Base-by-base conservation (phyloP, 208 protist genomes). In the Leishmania lainsoni region DNA sequence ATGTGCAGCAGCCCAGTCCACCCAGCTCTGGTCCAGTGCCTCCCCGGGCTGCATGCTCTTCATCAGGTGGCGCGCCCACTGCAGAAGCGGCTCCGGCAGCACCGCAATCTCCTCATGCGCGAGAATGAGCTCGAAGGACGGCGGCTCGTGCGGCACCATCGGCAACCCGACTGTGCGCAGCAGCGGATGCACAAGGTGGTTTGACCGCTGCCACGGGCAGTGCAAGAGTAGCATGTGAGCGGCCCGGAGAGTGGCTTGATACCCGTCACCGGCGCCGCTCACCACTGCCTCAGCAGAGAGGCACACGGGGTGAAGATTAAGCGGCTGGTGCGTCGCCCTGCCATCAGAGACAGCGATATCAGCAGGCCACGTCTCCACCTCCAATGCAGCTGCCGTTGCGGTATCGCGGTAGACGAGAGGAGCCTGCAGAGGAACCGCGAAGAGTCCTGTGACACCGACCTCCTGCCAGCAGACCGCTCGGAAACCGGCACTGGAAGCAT, bases 361-460 rank as follows among this genome's bases (percentile, higher is more conserved):
- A n/a, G 42, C 51, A 61, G 29, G 10, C 45, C n/a, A 35, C 52
- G n/a, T 32, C 35, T 59, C 39, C 26, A 2, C 70, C 12, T 32
- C 70, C 45, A 12, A 16, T 35, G 29, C 74, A 6, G 76, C 63
- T 5, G 63, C 76, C 26, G 76, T 48, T 69, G 49, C 77, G 68
- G 71, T 6, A 71, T 85, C 76, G n/a, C 61, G 29, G 29, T 79
- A 69, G 52, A 86, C 51, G 69, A 92, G 86, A 17, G 92, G 89
- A 20, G 80, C 74, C 54, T 93, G 83, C 35, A 90, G 45, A 12
- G 78, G 79, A n/a, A 96, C 42, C 12, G 68, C 86, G 56, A 92
- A 93, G 5, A 96, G 80, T 6, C 93, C 93, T 2, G 88, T 90
- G 56, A 93, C 89, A 20, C 90, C 90, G 0, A 96, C 72, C 49